Base-by-base conservation (phyloP, 148 eudicot genomes). In the Chenopodium berlandieri region DNA sequence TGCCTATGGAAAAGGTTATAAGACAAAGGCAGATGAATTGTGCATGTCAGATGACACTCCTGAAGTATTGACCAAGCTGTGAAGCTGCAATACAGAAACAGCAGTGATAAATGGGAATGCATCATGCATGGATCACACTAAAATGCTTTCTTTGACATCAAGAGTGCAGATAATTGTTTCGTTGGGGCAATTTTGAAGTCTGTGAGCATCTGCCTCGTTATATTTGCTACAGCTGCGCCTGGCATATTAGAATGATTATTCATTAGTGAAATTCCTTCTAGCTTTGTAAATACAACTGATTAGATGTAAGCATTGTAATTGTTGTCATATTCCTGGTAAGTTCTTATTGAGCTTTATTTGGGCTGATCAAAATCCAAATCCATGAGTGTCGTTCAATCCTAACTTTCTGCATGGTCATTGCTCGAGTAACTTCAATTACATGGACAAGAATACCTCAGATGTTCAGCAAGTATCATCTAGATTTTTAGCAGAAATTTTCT, bases 1-100 rank as follows among this genome's bases (percentile, higher is more conserved):
- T 50, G 97, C 95, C 37, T 92, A 92, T 78, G 97, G 97, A 46
- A 91, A 88, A 87, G 91, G 97, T 78, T 85, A 87, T 34, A 87
- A 83, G 73, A 68, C 74, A 44, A 88, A 84, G 75, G 65, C 77
- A 12, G 75, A 88, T 72, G 68, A 83, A 73, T 73, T 88, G 48
- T 50, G 79, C 81, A 70, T 60, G 54, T 32, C 76, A 9, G 65
- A 58, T 3, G 27, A 73, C 23, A 12, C 10, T 22, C 17, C 5
- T 50, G 78, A 78, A 78, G 58, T 37, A 62, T 60, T 60, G 54
- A 11, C 34, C 52, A 30, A 47, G 34, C 34, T 66, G 46, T 65
- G 56, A 78, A 50, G 12, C 72, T 20, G 20, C 81, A 44, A 63
- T 46, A 75, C 60, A 71, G 7, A 40, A 32, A 47, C 31, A 50